Conservation (phyloP, 2,329 filamentous ascomycete species). For the Cercospora brassicicola region DNA sequence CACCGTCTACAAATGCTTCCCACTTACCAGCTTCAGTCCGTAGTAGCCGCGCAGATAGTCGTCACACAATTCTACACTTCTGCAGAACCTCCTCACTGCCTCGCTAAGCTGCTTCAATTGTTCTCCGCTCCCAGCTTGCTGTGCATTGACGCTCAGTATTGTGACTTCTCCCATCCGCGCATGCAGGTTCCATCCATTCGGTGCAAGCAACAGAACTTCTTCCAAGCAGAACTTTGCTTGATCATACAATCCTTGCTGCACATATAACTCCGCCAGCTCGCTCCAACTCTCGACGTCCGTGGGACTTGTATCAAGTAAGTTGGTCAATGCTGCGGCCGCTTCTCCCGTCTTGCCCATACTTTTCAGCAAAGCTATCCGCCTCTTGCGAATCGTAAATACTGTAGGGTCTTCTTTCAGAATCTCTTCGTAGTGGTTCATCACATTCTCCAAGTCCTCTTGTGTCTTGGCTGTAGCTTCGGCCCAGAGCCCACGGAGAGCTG, state of each 20-base stretch:
- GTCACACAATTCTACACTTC: constrained; percentile 90
- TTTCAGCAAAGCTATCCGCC: constrained; percentile 75
- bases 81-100: constrained; percentile 79
- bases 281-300: constrained; percentile 93
- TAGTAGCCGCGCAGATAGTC: constrained; percentile 91
- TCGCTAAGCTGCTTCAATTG: constrained; percentile 61
- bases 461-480: constrained; percentile 77
- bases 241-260: constrained; percentile 71
- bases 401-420: constrained; percentile 71
- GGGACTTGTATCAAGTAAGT: constrained; percentile 77
- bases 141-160: constrained; percentile 60
- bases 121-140: constrained; percentile 40
- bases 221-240: constrained; percentile 88
- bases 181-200: constrained; percentile 97
- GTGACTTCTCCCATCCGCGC: constrained; percentile 81
- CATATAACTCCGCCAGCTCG: constrained; percentile 85
- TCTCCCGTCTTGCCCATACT: constrained; percentile 70
- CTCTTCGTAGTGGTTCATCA: constrained; percentile 75
- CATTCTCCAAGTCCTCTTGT: constrained; percentile 62
- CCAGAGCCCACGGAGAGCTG: constrained; percentile 78
- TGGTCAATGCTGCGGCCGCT: constrained; percentile 70
- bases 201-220: constrained; percentile 80
- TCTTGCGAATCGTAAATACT: constrained; percentile 83
- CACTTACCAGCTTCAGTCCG: constrained; percentile 68
- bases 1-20: constrained; percentile 48